Evolutionary conservation across 2,329 filamentous ascomycete species (phyloP).

Genomic region (Cordyceps fumosorosea): DNA sequence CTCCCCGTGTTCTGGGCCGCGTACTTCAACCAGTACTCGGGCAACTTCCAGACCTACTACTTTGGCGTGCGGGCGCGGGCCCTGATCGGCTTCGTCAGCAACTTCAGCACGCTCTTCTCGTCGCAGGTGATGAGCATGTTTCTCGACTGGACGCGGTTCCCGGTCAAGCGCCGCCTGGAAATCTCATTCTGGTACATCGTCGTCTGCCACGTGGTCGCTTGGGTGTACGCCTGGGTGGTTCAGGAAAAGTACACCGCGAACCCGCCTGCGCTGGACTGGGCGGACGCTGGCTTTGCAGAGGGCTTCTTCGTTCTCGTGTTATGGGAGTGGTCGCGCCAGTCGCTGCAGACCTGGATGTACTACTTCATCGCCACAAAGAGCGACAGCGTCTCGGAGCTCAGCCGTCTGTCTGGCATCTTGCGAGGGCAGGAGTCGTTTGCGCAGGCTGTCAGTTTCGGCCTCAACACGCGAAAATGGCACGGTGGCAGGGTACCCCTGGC

Average conservation of each 20-base stretch:
- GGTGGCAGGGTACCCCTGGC: conserved; percentile 32
- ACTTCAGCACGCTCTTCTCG: conserved; percentile 31
- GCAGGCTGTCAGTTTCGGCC: conserved; percentile 32
- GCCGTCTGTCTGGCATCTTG: conserved; percentile 32
- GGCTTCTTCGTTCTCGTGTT: conserved; percentile 42
- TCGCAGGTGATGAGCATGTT: conserved; percentile 38
- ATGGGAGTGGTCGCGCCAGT: conserved; percentile 45
- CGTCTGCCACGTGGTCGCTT: conserved; percentile 38
- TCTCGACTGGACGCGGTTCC: conserved; percentile 34
- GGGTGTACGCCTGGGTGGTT: conserved; percentile 47
- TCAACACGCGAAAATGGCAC: conserved; percentile 32
- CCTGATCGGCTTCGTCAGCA: conserved; percentile 38
- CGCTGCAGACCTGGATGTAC: conserved; percentile 50
- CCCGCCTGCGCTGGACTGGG: conserved; percentile 34
- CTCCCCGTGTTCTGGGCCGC: conserved; percentile 23
- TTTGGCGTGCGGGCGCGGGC: conserved; percentile 36
- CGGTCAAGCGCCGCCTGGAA: conserved; percentile 34
- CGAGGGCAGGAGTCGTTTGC: conserved; percentile 35
- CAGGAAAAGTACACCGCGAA: conserved; percentile 42
- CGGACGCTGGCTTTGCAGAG: conserved; percentile 35
- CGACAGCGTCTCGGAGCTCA: conserved; percentile 48
- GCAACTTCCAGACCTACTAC: conserved; percentile 41
- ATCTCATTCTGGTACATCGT: conserved; percentile 40
- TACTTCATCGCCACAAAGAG: conserved; percentile 49
- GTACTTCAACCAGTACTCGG: conserved; percentile 27